Evolutionary conservation across 495 filamentous ascomycete species (phyloP).

Genomic region (Penicillium paxilli): DNA sequence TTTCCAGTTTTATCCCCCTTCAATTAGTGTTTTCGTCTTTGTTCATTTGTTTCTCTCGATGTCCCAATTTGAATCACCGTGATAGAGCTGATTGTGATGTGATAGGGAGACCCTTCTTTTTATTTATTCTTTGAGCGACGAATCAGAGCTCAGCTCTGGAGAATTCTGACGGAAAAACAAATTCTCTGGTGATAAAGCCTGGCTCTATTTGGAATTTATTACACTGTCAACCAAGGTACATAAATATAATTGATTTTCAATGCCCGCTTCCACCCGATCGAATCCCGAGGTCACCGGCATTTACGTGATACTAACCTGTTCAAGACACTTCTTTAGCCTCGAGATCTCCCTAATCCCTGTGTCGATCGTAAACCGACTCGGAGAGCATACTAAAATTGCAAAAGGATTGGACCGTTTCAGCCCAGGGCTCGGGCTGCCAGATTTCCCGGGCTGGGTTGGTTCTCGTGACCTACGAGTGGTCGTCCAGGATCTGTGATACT

Average conservation of each 20-base stretch:
- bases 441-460: constrained; percentile 24
- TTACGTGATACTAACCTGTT: neutral
- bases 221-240: too few relatives aligned
- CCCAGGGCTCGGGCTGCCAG: constrained; percentile 22
- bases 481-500: constrained; percentile 30
- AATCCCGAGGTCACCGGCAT: neutral
- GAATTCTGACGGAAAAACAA: neutral
- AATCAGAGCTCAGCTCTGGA: neutral
- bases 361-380: too few relatives aligned
- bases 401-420: constrained; percentile 16
- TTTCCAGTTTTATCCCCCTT: neutral
- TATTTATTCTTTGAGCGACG: neutral
- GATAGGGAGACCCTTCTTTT: neutral
- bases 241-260: neutral
- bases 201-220: neutral
- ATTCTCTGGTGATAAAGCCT: neutral
- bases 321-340: constrained; percentile 7
- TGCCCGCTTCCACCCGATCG: neutral
- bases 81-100: constrained; percentile 2
- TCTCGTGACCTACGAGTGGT: constrained; percentile 26
- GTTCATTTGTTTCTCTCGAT: neutral
- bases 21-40: neutral
- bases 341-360: constrained; percentile 5
- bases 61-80: too few relatives aligned
- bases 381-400: constrained; percentile 17